phyloP scores from a whole-genome alignment of 345 rosid species.

The Brassica incana region DNA sequence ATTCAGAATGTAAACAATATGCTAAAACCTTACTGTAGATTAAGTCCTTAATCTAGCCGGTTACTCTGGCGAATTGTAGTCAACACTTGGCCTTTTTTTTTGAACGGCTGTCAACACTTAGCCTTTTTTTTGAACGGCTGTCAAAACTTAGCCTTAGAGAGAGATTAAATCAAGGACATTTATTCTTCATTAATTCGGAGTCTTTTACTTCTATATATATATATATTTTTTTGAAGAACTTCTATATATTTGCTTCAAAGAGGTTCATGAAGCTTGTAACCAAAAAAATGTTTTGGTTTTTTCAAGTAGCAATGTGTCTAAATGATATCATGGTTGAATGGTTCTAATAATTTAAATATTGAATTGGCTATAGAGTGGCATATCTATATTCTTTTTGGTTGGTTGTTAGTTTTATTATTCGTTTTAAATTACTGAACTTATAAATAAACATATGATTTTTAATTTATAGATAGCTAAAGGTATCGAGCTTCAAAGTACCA shows the following conservation, averaged over 20 bases:
- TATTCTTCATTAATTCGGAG: not conserved
- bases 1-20: not conserved
- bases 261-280: not conserved
- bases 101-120: too few species aligned
- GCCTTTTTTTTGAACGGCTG: too few species aligned
- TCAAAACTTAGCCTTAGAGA: not conserved
- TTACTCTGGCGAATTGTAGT: not conserved
- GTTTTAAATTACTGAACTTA: not conserved
- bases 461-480: not conserved
- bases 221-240: too few species aligned
- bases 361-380: not conserved
- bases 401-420: not conserved
- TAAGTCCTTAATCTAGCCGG: not conserved
- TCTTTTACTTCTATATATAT: not conserved
- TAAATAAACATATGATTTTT: not conserved
- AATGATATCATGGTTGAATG: not conserved
- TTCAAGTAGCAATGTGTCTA: not conserved
- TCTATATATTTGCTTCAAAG: not conserved
- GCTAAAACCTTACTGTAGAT: not conserved
- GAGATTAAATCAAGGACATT: not conserved
- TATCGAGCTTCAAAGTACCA: not conserved
- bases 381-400: not conserved
- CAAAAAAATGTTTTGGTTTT: not conserved
- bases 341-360: not conserved
- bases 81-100: not conserved